Evolutionary conservation across 2,329 filamentous ascomycete genomes (phyloP), one percentile per base, ranked within the genome.

Genomic region (Fusarium nisikadoi): DNA sequence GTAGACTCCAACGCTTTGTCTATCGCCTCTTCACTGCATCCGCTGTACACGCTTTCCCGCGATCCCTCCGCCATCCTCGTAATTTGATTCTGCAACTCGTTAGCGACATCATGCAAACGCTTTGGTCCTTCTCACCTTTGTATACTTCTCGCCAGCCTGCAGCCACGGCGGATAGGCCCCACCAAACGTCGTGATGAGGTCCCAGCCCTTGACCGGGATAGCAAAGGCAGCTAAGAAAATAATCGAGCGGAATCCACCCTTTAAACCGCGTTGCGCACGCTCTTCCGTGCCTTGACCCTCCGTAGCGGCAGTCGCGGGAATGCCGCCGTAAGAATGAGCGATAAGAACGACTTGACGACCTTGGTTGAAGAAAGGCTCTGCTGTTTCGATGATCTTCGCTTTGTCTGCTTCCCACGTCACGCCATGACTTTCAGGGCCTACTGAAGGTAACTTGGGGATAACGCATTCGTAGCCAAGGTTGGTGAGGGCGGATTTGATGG

Each of bases 271-370:
- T 2, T 47, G 11, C 13, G 38, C 42, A 46, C 62, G 33, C 14
- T 67, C 65, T 3, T 55, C 9, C 8, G 20, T 43, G 12, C 63
- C 63, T 43, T 63, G 63, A 3, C 39, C 49, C 10, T 69, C 38
- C 0, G 59, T 68, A 2, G 65, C 63, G 7, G 54, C 56, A 6
- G 63, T 68, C 1, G 65, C 63, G 13, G 65, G 65, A n/a, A 68
- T 68, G 1, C 65, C 65, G 13, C 65, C 65, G 20, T 68, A 68
- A 2, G 65, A 68, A n/a, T 68, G 65, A n/a, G 56, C 65, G 5
- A 68, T 54, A 2, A 68, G 50, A 14, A 68, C 56, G 8, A 68
- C 56, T 2, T 68, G n/a, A 1, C 45, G 52, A 1, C 57, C 50
- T 27, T 53, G 9, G 0, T 6, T 10, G n/a, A 68, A 68, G 43